Percentiles rank a stretch among this genome's conserved stretches.
Evolutionary conservation across 768 basidiomycete genomes (phyloP).

Genomic region (Mycena vulgaris): DNA sequence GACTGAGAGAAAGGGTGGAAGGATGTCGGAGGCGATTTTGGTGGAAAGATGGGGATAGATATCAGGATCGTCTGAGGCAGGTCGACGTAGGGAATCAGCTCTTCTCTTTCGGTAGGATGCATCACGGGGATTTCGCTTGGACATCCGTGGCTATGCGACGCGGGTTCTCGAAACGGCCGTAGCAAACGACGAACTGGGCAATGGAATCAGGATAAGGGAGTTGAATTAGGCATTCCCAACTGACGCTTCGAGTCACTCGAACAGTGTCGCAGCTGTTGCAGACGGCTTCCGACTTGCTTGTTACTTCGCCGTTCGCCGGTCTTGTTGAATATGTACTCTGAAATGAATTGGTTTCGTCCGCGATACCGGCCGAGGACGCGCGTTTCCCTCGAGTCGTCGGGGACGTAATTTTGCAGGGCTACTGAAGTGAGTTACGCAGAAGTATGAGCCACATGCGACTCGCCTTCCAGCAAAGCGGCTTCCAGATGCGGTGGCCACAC

Average conservation of each 20-base stretch:
- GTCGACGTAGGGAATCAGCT: not conserved
- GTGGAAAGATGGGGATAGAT: not conserved
- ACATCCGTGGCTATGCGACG: not conserved
- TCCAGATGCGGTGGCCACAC: constrained; percentile 49
- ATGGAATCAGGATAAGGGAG: not conserved
- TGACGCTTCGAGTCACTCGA: not conserved
- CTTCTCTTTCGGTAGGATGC: not conserved
- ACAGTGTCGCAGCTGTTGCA: constrained; percentile 12
- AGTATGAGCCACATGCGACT: not conserved
- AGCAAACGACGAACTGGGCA: not conserved
- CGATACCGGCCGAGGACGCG: constrained; percentile 64
- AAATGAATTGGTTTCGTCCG: constrained; percentile 67
- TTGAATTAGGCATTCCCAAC: not conserved
- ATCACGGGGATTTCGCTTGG: not conserved
- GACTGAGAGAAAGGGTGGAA: not conserved
- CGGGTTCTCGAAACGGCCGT: not conserved
- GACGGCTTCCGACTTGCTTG: constrained; percentile 66
- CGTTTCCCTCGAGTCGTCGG: constrained; percentile 62
- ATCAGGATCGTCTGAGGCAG: not conserved
- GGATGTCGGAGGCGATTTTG: not conserved
- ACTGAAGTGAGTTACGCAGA: constrained; percentile 40
- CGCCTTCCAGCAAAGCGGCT: constrained; percentile 64
- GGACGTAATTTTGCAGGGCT: constrained; percentile 63
- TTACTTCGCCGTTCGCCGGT: constrained; percentile 63
- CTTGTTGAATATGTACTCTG: constrained; percentile 61